A percentile compares a stretch with the other conserved stretches of the same genome.
These are phyloP conservation scores for Spinellus fusiger DNA, from an alignment of 192 early-diverging fungal species.

Conservation along the genomic window DNA sequence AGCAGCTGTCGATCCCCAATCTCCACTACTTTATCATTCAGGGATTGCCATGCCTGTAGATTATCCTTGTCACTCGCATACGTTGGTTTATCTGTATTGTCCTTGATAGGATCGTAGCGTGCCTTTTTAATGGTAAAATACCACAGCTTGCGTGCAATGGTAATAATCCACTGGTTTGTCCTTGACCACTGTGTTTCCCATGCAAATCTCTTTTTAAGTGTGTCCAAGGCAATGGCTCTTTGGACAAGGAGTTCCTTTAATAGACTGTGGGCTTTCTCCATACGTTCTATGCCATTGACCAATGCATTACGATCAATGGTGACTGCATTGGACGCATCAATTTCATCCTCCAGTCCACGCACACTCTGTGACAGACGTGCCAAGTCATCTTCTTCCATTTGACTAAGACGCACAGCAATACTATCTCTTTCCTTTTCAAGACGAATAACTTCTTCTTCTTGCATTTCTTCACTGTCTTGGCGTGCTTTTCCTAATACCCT, in stretches of 20 bases:
- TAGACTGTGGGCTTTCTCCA: conserved; percentile 8
- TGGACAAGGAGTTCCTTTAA: conserved; percentile 4
- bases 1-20: conserved; percentile 21
- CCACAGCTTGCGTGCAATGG: conserved; percentile 26
- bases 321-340: conserved; percentile 23
- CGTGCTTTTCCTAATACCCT: conserved; percentile 7
- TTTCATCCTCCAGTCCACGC: conserved; percentile 20
- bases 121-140: conserved; percentile 33
- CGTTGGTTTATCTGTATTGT: conserved; percentile 18
- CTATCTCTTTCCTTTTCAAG: conserved; percentile 33
- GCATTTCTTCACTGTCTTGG: conserved; percentile 5
- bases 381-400: conserved; percentile 26
- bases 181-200: conserved; percentile 24
- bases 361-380: conserved; percentile 21
- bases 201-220: conserved; percentile 10
- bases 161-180: conserved; percentile 21
- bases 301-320: conserved; percentile 21
- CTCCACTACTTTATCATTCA: conserved; percentile 18
- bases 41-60: conserved; percentile 11
- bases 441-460: conserved; percentile 22
- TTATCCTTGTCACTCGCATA: conserved; percentile 19
- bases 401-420: conserved; percentile 17
- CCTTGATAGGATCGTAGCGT: conserved; percentile 9
- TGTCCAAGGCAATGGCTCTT: conserved; percentile 15
- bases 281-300: conserved; percentile 10